phyloP scores from a whole-genome alignment of 371 early-diverging fungal species.

The Mortierella sp. region DNA sequence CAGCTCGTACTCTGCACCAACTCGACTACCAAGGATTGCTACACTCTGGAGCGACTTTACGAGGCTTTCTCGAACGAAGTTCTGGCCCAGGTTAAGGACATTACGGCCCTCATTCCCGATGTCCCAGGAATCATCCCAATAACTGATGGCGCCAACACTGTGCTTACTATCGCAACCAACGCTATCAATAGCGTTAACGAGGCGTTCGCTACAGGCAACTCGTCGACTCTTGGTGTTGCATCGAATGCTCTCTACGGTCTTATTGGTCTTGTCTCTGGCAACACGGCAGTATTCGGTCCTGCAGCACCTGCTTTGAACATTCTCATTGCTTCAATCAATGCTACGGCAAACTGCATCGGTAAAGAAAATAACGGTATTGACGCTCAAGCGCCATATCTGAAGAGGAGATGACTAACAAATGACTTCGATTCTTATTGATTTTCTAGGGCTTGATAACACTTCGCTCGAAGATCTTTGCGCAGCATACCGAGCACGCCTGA shows the following conservation, averaged over 20 bases:
- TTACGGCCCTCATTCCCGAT: neutral
- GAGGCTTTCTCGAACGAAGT: too few species aligned
- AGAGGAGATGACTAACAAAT: too few species aligned
- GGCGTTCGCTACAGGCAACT: neutral
- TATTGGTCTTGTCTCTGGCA: neutral
- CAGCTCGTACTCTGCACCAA: constrained; percentile 2
- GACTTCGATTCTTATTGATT: too few species aligned
- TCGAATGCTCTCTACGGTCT: constrained; percentile 9
- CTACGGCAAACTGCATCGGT: neutral
- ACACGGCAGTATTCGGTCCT: neutral
- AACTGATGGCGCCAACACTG: neutral
- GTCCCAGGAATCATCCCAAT: neutral
- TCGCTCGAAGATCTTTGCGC: neutral
- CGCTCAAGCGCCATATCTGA: too few species aligned
- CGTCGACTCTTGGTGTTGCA: neutral
- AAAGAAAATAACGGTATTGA: too few species aligned
- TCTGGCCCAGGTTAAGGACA: too few species aligned
- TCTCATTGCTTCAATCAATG: too few species aligned
- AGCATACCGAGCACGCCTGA: neutral
- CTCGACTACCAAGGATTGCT: too few species aligned
- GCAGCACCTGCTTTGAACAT: too few species aligned
- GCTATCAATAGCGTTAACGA: neutral
- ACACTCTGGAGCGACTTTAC: too few species aligned
- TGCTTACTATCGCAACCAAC: too few species aligned
- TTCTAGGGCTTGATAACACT: constrained; percentile 8